Evolutionary conservation across 495 filamentous ascomycete genomes (phyloP), one percentile per base, ranked within the genome.

Genomic region (Xylaria cubensis): DNA sequence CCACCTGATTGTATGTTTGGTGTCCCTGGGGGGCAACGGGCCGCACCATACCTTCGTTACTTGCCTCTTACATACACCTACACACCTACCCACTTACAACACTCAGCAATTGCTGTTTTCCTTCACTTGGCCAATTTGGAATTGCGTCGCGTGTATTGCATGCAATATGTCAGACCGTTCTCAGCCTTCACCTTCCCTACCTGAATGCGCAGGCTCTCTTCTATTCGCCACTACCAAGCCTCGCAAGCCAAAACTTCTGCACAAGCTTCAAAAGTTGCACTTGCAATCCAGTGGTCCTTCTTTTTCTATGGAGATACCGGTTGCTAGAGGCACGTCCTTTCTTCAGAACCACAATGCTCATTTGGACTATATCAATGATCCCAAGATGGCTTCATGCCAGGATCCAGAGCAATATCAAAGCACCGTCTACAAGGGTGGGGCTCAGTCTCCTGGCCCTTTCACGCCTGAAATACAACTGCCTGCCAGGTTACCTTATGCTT

Each of bases 181-280:
- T 4, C 42, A 12, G 21, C 26, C 48, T 46, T 36, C 41, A 13
- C 55, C 66, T 48, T 62, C 21, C 42, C 51, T 67, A 24, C 64
- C 41, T 36, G 55, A 72, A 41, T 44, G 15, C 46, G 42, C 34
- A 17, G 24, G 10, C 68, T 61, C 51, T 42, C 36, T 15, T 29
- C 17, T 29, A 50, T 8, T 3, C 29, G 70, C 50, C 26, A 32
- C 46, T 21, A 24, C 64, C 39, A 71, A 61, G 65, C n/a, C 41
- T 62, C 66, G 67, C 50, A 75, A 75, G 29, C 72, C 68, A 26
- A 75, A 67, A 59, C 44, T 73, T 53, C 56, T 73, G 21, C 68
- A 59, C 39, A 76, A 72, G 50, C 56, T 74, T 19, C 68, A 59
- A 39, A 76, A 70, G 42, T 4, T 50, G 44, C 55, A 69, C 36